Percentiles rank a stretch among this genome's conserved stretches.
phyloP scores from a whole-genome alignment of 192 early-diverging fungal species.

The Linnemannia hyalina region DNA sequence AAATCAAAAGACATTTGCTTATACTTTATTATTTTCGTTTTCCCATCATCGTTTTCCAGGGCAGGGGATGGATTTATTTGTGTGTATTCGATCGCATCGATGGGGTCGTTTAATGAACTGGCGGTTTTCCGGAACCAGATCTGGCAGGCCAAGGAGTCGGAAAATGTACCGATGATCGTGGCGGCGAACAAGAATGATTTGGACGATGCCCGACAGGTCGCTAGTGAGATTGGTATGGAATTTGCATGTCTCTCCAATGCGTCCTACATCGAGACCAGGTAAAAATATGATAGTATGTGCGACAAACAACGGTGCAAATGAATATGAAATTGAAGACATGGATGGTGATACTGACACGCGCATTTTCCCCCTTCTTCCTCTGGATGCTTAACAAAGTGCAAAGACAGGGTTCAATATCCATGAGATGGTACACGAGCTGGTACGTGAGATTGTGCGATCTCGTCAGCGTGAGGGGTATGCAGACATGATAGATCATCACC shows the following conservation, averaged over 20 bases:
- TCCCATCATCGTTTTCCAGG: constrained; percentile 43
- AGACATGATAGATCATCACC: neutral
- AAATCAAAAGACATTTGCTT: too few relatives aligned
- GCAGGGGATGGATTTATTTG: constrained; percentile 88
- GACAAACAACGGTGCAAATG: neutral
- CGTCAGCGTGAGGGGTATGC: constrained; percentile 1
- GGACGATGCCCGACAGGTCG: constrained; percentile 67
- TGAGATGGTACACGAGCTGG: constrained; percentile 33
- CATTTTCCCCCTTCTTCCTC: neutral
- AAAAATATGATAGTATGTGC: neutral
- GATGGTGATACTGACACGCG: neutral
- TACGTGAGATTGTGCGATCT: constrained; percentile 30
- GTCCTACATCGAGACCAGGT: constrained; percentile 72
- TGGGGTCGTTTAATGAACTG: constrained; percentile 83
- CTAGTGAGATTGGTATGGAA: constrained; percentile 66
- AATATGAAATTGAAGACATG: neutral
- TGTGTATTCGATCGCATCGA: constrained; percentile 86
- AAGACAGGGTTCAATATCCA: constrained; percentile 42
- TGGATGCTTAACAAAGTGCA: constrained; percentile 16
- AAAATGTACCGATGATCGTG: constrained; percentile 82
- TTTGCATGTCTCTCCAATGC: constrained; percentile 70
- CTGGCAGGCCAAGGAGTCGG: constrained; percentile 83
- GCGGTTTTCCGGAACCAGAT: constrained; percentile 80
- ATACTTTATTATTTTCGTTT: neutral
- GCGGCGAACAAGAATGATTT: constrained; percentile 94